A percentile compares a stretch with the other conserved stretches of the same genome.
phyloP scores from a whole-genome alignment of 441 rosid species.

The Erysimum cheiri region DNA sequence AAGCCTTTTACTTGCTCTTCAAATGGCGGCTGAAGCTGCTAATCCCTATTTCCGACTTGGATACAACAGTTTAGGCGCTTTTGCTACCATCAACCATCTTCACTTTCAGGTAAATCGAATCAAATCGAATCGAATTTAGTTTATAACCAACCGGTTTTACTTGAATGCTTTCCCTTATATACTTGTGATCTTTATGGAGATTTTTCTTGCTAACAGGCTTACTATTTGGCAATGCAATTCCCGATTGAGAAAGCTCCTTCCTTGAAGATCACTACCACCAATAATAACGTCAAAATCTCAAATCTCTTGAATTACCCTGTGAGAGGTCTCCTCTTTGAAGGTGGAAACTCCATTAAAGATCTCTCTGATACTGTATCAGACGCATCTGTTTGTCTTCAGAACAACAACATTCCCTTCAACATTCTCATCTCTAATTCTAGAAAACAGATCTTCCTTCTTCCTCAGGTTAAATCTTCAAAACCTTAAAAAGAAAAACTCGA shows the following conservation, averaged over 20 bases:
- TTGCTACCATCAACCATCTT: constrained; percentile 97
- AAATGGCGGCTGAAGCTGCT: constrained; percentile 84
- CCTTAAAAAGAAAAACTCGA: background rate
- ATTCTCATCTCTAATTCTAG: constrained; percentile 84
- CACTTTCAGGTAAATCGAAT: constrained; percentile 80
- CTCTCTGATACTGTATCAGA: constrained; percentile 69
- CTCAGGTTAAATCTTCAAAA: constrained; percentile 62
- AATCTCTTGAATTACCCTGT: constrained; percentile 79
- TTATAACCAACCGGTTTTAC: background rate
- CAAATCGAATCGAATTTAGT: background rate
- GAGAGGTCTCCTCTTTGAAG: constrained; percentile 83
- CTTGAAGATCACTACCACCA: constrained; percentile 53
- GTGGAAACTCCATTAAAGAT: constrained; percentile 63
- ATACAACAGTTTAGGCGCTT: constrained; percentile 98
- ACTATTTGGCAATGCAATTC: constrained; percentile 76
- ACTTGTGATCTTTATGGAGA: too few relatives aligned
- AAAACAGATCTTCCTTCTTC: constrained; percentile 74
- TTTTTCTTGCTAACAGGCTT: too few relatives aligned
- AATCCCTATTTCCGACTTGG: constrained; percentile 89
- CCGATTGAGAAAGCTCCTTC: constrained; percentile 88
- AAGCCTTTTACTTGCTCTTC: constrained; percentile 82
- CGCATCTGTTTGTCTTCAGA: constrained; percentile 86
- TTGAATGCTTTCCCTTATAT: background rate
- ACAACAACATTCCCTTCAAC: constrained; percentile 88
- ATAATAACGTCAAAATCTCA: constrained; percentile 61